Conservation (phyloP, 192 early-diverging fungal genomes). For the Backusella westeae region DNA sequence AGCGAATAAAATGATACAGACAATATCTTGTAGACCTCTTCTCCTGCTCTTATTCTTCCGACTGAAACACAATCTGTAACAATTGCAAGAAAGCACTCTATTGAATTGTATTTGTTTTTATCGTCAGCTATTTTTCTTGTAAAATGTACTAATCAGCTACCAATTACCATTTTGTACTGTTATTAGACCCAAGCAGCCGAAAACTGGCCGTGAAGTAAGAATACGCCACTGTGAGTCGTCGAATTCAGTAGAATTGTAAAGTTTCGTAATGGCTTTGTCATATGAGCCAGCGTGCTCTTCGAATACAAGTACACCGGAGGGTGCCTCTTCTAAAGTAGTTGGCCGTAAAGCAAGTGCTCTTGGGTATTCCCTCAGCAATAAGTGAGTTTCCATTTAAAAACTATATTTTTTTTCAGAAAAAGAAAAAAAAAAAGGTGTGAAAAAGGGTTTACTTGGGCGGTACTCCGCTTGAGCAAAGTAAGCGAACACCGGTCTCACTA, state of each 20-base stretch:
- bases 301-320: slow-evolving; percentile 33
- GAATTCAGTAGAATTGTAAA: slow-evolving; percentile 35
- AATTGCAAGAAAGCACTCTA: slow-evolving; percentile 69
- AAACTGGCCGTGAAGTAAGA: slow-evolving; percentile 42
- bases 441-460: slow-evolving; percentile 1
- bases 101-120: background rate
- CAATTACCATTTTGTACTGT: slow-evolving; percentile 48
- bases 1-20: slow-evolving; percentile 81
- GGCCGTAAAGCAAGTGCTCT: slow-evolving; percentile 63
- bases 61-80: slow-evolving; percentile 64
- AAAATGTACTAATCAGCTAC: slow-evolving; percentile 17
- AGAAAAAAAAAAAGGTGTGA: background rate
- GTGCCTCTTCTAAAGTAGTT: slow-evolving; percentile 35
- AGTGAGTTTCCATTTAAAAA: slow-evolving; percentile 35
- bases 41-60: slow-evolving; percentile 57
- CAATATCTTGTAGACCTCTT: slow-evolving; percentile 67
- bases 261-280: slow-evolving; percentile 37
- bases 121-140: background rate
- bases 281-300: slow-evolving; percentile 22
- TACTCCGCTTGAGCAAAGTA: background rate
- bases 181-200: slow-evolving; percentile 56
- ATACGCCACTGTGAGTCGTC: slow-evolving; percentile 40
- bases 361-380: slow-evolving; percentile 47
- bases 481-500: background rate
- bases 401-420: background rate